phyloP scores from a whole-genome alignment of 805 yeast genomes.

The Yamadazyma nakazawae region DNA sequence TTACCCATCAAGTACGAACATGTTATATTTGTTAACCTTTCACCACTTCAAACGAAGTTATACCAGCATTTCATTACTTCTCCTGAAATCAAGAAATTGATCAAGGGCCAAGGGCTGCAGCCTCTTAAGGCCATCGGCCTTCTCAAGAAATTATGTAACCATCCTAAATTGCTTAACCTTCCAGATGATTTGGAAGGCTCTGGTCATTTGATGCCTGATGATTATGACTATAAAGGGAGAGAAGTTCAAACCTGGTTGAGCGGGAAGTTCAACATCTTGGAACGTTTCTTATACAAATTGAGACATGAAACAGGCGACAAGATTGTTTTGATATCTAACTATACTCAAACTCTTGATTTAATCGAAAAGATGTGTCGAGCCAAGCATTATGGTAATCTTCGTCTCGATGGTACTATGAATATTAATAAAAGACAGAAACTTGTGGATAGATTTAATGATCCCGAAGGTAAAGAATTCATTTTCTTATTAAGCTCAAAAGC shows the following conservation, averaged over 20 bases:
- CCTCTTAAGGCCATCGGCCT: constrained; percentile 88
- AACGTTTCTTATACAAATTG: constrained; percentile 77
- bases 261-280: constrained; percentile 82
- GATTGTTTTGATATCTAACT: constrained; percentile 90
- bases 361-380: constrained; percentile 82
- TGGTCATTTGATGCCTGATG: constrained; percentile 66
- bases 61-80: constrained; percentile 76
- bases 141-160: constrained; percentile 88
- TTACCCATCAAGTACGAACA: constrained; percentile 95
- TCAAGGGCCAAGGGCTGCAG: constrained; percentile 71
- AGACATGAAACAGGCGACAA: constrained; percentile 84
- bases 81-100: constrained; percentile 65
- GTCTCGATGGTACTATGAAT: constrained; percentile 91
- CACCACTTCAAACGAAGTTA: constrained; percentile 69
- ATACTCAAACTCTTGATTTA: constrained; percentile 89
- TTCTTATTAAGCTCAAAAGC: constrained; percentile 92
- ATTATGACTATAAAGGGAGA: constrained; percentile 61
- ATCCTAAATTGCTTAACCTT: constrained; percentile 79
- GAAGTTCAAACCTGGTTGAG: constrained; percentile 79
- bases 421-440: constrained; percentile 90
- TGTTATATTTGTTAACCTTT: constrained; percentile 84
- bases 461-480: constrained; percentile 82
- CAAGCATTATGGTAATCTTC: constrained; percentile 67
- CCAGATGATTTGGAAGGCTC: constrained; percentile 77
- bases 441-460: constrained; percentile 89